Evolutionary conservation across 768 basidiomycete genomes (phyloP).

Genomic region (Cubamyces lactineus): DNA sequence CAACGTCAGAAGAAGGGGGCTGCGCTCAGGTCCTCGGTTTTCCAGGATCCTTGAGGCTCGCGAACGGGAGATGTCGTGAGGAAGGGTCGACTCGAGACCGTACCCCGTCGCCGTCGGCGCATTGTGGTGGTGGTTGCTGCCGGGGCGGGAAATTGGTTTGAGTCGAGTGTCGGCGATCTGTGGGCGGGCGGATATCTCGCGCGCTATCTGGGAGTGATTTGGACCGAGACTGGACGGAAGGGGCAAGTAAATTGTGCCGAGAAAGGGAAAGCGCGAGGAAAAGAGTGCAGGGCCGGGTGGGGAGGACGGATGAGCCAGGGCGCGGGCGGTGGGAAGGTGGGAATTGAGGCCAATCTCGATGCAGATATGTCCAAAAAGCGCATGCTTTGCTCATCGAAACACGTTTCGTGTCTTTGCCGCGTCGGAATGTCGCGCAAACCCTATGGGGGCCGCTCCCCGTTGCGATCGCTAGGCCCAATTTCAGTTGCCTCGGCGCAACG

Average conservation of each 20-base stretch:
- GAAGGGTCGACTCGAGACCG: not conserved
- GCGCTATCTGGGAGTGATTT: constrained; percentile 9
- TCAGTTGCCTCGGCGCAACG: constrained; percentile 45
- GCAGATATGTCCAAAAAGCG: constrained; percentile 43
- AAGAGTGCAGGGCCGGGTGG: constrained; percentile 9
- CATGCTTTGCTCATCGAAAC: constrained; percentile 57
- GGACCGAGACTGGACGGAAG: constrained; percentile 5
- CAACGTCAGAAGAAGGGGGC: constrained; percentile 10
- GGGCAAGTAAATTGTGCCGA: constrained; percentile 6
- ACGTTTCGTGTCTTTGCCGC: constrained; percentile 76
- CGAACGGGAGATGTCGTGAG: not conserved
- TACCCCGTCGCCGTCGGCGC: constrained; percentile 16
- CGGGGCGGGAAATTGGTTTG: constrained; percentile 24
- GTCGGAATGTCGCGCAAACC: constrained; percentile 52
- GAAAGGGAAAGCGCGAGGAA: constrained; percentile 12
- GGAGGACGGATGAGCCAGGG: constrained; percentile 7
- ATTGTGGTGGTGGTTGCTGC: constrained; percentile 19
- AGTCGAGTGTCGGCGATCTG: constrained; percentile 24
- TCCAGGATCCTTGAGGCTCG: no score
- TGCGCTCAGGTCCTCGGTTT: not conserved
- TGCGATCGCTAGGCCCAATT: constrained; percentile 57
- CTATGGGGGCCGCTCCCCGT: constrained; percentile 53
- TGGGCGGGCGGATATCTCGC: constrained; percentile 19
- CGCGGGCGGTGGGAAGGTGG: constrained; percentile 11
- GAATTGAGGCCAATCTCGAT: constrained; percentile 23